Percentiles rank a stretch among this genome's conserved stretches.
Conservation (phyloP, 2,329 filamentous ascomycete species). For the Phialophora tarda region DNA sequence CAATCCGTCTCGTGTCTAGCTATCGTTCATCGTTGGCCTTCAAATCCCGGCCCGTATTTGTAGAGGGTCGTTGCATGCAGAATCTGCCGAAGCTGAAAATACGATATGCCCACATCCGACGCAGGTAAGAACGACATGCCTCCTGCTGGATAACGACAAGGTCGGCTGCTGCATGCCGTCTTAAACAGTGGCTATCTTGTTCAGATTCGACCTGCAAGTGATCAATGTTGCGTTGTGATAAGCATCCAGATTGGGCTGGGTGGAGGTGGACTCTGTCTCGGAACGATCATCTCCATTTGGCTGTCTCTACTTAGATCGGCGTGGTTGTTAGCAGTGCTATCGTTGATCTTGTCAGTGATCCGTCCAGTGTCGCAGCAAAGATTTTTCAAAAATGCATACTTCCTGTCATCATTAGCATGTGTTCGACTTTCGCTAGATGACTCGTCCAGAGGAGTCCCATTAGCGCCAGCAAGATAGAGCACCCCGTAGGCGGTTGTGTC, state of each 20-base stretch:
- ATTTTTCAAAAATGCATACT: conserved; percentile 13
- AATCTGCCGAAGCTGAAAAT: background rate
- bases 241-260: background rate
- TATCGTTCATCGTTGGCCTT: background rate
- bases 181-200: background rate
- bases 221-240: background rate
- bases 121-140: background rate
- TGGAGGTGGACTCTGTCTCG: background rate
- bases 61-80: background rate
- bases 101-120: background rate
- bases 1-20: background rate
- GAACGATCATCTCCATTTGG: background rate
- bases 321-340: background rate
- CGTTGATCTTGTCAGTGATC: background rate
- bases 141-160: background rate
- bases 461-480: background rate
- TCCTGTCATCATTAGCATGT: conserved; percentile 14
- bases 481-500: background rate
- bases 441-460: background rate
- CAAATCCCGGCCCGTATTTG: background rate
- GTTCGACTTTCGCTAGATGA: conserved; percentile 3
- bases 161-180: background rate
- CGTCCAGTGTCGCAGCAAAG: background rate
- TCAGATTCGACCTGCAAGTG: background rate
- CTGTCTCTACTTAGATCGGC: background rate